Conservation (phyloP, 805 yeast species). For the Candida chauliodis region DNA sequence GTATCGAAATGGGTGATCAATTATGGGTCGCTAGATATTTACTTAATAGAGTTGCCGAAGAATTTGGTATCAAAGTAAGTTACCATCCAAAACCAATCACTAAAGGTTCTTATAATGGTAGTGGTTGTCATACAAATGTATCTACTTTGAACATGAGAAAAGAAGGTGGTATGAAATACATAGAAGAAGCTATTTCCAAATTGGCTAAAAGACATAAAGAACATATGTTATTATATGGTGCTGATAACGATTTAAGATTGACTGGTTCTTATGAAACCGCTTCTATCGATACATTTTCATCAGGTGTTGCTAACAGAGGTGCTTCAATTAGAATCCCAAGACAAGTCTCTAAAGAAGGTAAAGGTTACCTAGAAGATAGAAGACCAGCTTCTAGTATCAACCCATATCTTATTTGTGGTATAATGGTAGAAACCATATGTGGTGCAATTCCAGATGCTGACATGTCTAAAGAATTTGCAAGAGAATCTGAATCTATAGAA, state of each 20-base stretch:
- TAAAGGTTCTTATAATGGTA: slow-evolving; percentile 99
- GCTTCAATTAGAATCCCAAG: slow-evolving; percentile 98
- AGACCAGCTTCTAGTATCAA: slow-evolving; percentile 99
- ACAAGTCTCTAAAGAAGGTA: slow-evolving; percentile 96
- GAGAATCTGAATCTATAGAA: slow-evolving; percentile 44
- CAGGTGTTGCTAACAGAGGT: slow-evolving; percentile 99
- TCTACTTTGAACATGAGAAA: slow-evolving; percentile 88
- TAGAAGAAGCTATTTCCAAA: slow-evolving; percentile 89
- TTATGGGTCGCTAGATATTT: slow-evolving; percentile 95
- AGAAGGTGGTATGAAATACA: slow-evolving; percentile 94
- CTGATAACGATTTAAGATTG: slow-evolving; percentile 91
- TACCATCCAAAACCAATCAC: slow-evolving; percentile 96
- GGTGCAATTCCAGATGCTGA: slow-evolving; percentile 94
- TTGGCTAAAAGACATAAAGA: slow-evolving; percentile 94
- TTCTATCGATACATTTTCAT: slow-evolving; percentile 81
- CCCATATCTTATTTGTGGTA: slow-evolving; percentile 98
- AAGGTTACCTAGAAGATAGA: slow-evolving; percentile 98
- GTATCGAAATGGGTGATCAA: slow-evolving; percentile 96
- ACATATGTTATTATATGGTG: slow-evolving; percentile 92
- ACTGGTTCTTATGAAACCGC: slow-evolving; percentile 99
- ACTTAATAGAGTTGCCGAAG: slow-evolving; percentile 94
- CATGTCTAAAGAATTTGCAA: slow-evolving; percentile 84
- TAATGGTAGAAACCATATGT: slow-evolving; percentile 93
- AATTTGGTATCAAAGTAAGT: slow-evolving; percentile 96
- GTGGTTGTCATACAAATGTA: slow-evolving; percentile 99